Evolutionary conservation across 306 rosid genomes (phyloP).

Genomic region (Vigna angularis): DNA sequence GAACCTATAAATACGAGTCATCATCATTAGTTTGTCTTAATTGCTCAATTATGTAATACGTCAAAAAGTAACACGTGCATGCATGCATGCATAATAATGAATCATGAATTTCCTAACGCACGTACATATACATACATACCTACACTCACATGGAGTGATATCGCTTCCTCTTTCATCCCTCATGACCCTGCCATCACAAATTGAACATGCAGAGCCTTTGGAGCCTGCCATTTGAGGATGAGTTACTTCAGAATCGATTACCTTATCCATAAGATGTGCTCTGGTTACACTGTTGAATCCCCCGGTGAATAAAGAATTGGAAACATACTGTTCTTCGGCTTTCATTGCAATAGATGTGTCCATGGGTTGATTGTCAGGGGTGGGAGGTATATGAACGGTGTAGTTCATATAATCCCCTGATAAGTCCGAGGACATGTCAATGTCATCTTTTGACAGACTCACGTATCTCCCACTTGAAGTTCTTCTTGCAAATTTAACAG

Average conservation of each 20-base stretch:
- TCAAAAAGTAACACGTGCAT: not conserved
- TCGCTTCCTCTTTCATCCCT: not conserved
- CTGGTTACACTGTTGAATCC: slow-evolving; percentile 1
- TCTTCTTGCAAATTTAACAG: not conserved
- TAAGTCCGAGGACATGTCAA: not conserved
- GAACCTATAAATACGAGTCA: not conserved
- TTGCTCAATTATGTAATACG: not conserved
- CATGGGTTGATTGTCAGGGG: slow-evolving; percentile 1
- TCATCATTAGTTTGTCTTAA: not conserved
- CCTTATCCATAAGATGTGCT: not conserved
- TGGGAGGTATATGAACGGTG: slow-evolving; percentile 3
- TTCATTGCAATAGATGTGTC: not conserved
- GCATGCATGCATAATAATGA: too few relatives aligned
- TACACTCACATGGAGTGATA: not conserved
- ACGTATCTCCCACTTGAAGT: slow-evolving; percentile 12
- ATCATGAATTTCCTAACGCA: too few relatives aligned
- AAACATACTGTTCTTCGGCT: slow-evolving; percentile 2
- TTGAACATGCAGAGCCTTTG: not conserved
- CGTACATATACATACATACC: not conserved
- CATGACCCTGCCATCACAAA: slow-evolving; percentile 1
- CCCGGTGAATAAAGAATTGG: not conserved
- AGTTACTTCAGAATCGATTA: not conserved
- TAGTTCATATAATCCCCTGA: slow-evolving; percentile 1
- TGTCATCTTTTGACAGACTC: not conserved
- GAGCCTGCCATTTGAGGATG: slow-evolving; percentile 14